Conservation (phyloP, 2,329 filamentous ascomycete genomes). For the Xylaria digitata region DNA sequence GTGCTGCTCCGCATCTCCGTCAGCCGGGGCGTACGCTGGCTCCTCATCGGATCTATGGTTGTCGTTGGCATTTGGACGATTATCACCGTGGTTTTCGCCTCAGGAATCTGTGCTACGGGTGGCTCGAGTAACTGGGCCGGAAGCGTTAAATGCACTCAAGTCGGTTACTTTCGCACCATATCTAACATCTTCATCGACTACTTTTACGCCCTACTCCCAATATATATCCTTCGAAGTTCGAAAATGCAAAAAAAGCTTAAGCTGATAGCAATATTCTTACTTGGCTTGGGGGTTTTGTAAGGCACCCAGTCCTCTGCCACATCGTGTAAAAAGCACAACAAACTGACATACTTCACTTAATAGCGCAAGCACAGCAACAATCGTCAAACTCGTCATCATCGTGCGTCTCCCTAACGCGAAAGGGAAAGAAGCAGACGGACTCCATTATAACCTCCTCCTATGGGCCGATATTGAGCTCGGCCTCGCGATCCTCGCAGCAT, state of each 20-base stretch:
- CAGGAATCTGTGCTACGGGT: constrained; percentile 46
- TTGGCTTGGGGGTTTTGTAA: constrained; percentile 51
- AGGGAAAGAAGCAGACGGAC: constrained; percentile 37
- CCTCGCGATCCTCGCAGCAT: constrained; percentile 48
- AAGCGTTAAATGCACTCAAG: constrained; percentile 43
- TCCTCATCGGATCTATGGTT: constrained; percentile 45
- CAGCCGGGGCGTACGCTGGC: constrained; percentile 40
- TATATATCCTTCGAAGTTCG: constrained; percentile 47
- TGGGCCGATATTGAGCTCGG: constrained; percentile 51
- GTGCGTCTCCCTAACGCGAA: constrained; percentile 43
- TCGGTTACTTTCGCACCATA: constrained; percentile 50
- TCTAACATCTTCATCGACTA: constrained; percentile 53
- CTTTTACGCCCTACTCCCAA: constrained; percentile 50
- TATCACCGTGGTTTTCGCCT: constrained; percentile 49
- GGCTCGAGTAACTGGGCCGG: constrained; percentile 49
- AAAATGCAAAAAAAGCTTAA: constrained; percentile 47
- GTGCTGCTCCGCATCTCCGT: constrained; percentile 49
- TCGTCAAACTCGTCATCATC: constrained; percentile 51
- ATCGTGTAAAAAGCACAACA: neutral
- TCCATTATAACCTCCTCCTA: constrained; percentile 49
- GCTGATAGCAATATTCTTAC: constrained; percentile 46
- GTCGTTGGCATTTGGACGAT: constrained; percentile 49
- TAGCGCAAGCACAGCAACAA: constrained; percentile 51
- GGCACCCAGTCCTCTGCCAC: constrained; percentile 46
- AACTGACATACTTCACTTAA: constrained; percentile 15